Evolutionary conservation across 257 asterid species (phyloP).

Genomic region (Plantago major): DNA sequence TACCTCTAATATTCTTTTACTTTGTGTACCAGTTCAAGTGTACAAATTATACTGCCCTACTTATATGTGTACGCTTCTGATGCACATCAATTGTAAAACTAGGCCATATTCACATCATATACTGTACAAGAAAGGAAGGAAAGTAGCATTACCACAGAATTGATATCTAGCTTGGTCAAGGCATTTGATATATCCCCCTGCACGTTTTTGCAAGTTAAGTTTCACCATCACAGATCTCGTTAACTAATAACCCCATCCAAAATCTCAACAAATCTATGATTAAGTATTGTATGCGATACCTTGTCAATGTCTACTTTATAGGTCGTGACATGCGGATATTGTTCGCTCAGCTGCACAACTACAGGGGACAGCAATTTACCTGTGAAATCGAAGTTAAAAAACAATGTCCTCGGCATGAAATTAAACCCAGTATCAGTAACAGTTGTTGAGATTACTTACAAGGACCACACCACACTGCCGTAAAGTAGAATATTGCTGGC

Average conservation of each 20-base stretch:
- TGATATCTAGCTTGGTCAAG: conserved; percentile 54
- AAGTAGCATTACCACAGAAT: conserved; percentile 61
- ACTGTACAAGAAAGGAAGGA: conserved; percentile 9
- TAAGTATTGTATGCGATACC: conserved; percentile 32
- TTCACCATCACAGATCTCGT: background rate
- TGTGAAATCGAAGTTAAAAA: conserved; percentile 24
- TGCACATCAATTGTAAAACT: background rate
- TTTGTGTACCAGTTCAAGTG: background rate
- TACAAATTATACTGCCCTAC: too few species aligned
- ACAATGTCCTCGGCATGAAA: background rate
- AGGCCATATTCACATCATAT: background rate
- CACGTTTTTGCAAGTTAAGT: conserved; percentile 25
- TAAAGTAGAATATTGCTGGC: conserved; percentile 88
- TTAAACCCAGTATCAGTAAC: conserved; percentile 7
- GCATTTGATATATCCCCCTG: conserved; percentile 74
- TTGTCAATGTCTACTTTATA: conserved; percentile 87
- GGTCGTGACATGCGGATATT: conserved; percentile 84
- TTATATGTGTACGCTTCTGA: background rate
- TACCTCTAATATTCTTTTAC: too few species aligned
- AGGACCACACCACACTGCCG: conserved; percentile 99
- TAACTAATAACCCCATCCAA: background rate
- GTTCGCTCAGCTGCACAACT: conserved; percentile 74
- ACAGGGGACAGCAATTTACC: conserved; percentile 82
- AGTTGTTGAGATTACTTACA: conserved; percentile 47
- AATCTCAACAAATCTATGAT: conserved; percentile 10